These are phyloP conservation scores for Saccharomyces kudriavzevii DNA, from an alignment of 805 yeast genomes.

Conservation along the genomic window DNA sequence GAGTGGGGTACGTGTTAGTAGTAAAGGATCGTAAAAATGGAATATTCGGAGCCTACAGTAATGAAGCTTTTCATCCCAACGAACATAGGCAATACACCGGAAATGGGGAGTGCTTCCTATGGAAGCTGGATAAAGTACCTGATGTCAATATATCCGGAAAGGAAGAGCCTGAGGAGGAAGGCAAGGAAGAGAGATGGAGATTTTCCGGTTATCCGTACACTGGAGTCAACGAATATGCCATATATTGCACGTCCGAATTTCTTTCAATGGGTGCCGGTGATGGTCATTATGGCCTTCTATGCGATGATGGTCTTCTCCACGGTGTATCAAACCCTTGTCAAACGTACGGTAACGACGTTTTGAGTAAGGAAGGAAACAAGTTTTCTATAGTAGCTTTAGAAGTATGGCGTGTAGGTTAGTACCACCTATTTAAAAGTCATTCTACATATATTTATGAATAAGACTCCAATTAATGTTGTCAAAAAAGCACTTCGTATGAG, in stretches of 20 bases:
- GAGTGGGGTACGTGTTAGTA: constrained; percentile 66
- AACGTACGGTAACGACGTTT: constrained; percentile 84
- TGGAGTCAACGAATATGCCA: constrained; percentile 76
- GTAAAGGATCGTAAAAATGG: constrained; percentile 57
- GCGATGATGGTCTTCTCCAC: constrained; percentile 60
- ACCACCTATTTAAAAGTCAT: neutral
- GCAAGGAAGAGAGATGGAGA: constrained; percentile 31
- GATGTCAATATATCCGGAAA: constrained; percentile 13
- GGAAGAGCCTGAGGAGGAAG: constrained; percentile 9
- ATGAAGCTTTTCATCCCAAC: constrained; percentile 63
- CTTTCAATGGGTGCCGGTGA: constrained; percentile 86
- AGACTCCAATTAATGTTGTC: neutral
- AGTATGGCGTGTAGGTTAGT: constrained; percentile 67
- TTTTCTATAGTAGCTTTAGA: constrained; percentile 74
- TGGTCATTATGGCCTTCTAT: constrained; percentile 88
- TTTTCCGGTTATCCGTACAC: constrained; percentile 82
- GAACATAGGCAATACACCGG: constrained; percentile 77
- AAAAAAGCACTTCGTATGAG: neutral
- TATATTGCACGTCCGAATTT: constrained; percentile 70
- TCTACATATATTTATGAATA: neutral
- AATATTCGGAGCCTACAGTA: constrained; percentile 71
- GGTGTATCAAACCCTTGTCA: constrained; percentile 76
- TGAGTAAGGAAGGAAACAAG: constrained; percentile 51
- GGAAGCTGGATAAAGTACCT: constrained; percentile 56
- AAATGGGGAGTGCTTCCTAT: constrained; percentile 89